Conservation (phyloP, 106 monocot species). For the Ottelia alismoides region DNA sequence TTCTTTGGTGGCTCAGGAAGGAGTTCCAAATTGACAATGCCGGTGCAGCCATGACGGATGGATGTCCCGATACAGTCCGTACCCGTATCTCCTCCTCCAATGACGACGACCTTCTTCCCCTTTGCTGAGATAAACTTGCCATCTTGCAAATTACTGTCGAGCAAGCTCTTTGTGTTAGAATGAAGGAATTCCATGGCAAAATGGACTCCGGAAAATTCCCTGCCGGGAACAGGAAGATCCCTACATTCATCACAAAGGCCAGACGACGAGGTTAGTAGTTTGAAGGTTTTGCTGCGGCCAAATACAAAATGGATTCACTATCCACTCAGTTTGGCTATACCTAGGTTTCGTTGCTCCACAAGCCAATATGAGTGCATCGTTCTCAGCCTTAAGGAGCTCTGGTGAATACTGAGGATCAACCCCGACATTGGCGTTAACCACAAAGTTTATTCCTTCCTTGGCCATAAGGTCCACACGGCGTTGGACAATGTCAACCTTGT, state of each 20-base stretch:
- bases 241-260: too few species aligned
- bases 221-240: conserved; percentile 77
- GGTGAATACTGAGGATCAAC: conserved; percentile 56
- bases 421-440: conserved; percentile 89
- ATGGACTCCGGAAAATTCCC: conserved; percentile 71
- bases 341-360: conserved; percentile 95
- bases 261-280: too few species aligned
- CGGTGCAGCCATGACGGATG: conserved; percentile 81
- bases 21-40: conserved; percentile 78
- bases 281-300: too few species aligned
- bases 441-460: conserved; percentile 74
- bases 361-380: conserved; percentile 74
- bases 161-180: conserved; percentile 94
- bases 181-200: conserved; percentile 99
- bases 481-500: conserved; percentile 78
- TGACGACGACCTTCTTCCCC: conserved; percentile 97
- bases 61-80: conserved; percentile 98
- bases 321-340: too few species aligned
- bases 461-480: conserved; percentile 91
- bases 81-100: conserved; percentile 96
- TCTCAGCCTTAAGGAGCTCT: conserved; percentile 44
- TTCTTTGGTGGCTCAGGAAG: conserved; percentile 69
- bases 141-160: conserved; percentile 82
- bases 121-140: conserved; percentile 83
- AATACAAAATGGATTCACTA: too few species aligned